Evolutionary conservation across 2,329 filamentous ascomycete genomes (phyloP).

Genomic region (Tetracladium maxilliforme): DNA sequence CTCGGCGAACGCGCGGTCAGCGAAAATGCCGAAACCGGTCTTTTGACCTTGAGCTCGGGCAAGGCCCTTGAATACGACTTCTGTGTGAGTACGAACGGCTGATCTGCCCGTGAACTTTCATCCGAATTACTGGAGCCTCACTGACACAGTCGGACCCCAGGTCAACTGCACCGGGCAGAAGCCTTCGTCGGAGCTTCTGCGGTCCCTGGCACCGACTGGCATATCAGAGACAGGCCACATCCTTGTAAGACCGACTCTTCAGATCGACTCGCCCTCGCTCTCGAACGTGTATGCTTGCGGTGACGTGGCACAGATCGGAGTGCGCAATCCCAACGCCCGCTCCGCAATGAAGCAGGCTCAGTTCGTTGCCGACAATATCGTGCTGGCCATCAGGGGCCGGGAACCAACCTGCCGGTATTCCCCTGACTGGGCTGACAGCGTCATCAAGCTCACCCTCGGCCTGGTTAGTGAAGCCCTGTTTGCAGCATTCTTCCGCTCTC

Average conservation of each 20-base stretch:
- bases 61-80: slow-evolving; percentile 25
- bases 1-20: slow-evolving; percentile 22
- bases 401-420: too few relatives aligned
- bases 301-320: slow-evolving; percentile 40
- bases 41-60: slow-evolving; percentile 28
- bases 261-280: slow-evolving; percentile 24
- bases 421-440: too few relatives aligned
- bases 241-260: slow-evolving; percentile 26
- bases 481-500: too few relatives aligned
- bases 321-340: slow-evolving; percentile 35
- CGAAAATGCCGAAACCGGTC: slow-evolving; percentile 18
- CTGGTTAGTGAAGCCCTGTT: too few relatives aligned
- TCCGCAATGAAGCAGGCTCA: slow-evolving; percentile 37
- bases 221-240: slow-evolving; percentile 15
- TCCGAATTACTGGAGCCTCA: too few relatives aligned
- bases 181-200: too few relatives aligned
- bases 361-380: slow-evolving; percentile 37
- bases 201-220: too few relatives aligned
- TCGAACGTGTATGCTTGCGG: slow-evolving; percentile 47
- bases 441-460: too few relatives aligned
- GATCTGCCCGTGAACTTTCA: too few relatives aligned
- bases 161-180: background rate
- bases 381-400: slow-evolving; percentile 26
- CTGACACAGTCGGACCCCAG: slow-evolving; percentile 9
- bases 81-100: too few relatives aligned